phyloP scores from a whole-genome alignment of 768 basidiomycete species.

The Termitomyces sp. region DNA sequence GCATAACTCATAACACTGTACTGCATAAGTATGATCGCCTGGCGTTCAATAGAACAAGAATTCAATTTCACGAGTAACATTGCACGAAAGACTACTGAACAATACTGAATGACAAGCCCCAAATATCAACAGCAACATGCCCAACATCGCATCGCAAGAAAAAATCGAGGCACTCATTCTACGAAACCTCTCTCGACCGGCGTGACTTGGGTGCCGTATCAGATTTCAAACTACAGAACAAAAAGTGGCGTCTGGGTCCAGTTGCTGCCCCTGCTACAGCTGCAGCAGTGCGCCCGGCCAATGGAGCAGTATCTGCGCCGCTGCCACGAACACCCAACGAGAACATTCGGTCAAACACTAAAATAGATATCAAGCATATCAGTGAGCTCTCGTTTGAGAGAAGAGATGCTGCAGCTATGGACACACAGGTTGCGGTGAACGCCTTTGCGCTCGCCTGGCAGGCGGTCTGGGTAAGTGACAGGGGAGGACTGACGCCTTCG shows the following conservation, averaged over 20 bases:
- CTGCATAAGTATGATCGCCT: constrained; percentile 7
- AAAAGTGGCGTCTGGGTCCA: constrained; percentile 79
- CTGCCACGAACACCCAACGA: constrained; percentile 78
- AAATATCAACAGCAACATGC: not conserved
- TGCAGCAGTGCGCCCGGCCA: constrained; percentile 59
- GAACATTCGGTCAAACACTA: constrained; percentile 90
- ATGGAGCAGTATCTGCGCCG: constrained; percentile 60
- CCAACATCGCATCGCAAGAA: not conserved
- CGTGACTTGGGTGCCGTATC: constrained; percentile 40
- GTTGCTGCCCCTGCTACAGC: constrained; percentile 58
- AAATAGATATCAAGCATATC: constrained; percentile 1
- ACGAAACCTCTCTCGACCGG: constrained; percentile 23
- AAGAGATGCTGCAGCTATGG: not conserved
- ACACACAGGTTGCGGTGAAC: constrained; percentile 80
- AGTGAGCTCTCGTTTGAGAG: not conserved
- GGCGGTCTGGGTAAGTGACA: constrained; percentile 79
- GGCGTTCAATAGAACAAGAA: constrained; percentile 6
- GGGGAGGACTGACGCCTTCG: constrained; percentile 86
- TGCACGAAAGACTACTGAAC: not conserved
- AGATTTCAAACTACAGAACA: constrained; percentile 73
- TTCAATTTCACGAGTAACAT: not conserved
- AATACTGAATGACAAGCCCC: not conserved
- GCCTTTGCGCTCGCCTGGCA: constrained; percentile 90
- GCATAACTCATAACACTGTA: constrained; percentile 11
- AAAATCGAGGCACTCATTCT: not conserved